phyloP scores from a whole-genome alignment of 2,329 filamentous ascomycete genomes.

The Hypoxylon sp. region DNA sequence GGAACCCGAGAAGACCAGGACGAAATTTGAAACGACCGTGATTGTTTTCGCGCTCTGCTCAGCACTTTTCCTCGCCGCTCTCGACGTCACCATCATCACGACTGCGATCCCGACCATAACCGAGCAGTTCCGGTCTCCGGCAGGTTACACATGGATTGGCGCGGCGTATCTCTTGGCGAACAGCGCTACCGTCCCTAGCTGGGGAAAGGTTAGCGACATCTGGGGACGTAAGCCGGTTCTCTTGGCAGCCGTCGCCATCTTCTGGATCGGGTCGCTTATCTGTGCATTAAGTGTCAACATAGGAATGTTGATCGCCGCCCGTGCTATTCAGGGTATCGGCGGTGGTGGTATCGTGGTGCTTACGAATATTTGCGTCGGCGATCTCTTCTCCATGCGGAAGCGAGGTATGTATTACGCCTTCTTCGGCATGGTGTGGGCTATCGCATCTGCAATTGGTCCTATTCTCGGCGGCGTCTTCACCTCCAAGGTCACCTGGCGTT shows the following conservation, averaged over 20 bases:
- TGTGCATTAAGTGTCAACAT: slow-evolving; percentile 67
- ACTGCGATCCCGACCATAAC: slow-evolving; percentile 78
- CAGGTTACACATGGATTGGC: slow-evolving; percentile 84
- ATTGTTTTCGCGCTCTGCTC: slow-evolving; percentile 55
- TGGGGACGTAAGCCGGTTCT: slow-evolving; percentile 71
- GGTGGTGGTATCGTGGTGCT: slow-evolving; percentile 72
- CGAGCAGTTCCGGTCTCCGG: slow-evolving; percentile 73
- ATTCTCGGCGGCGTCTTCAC: slow-evolving; percentile 79
- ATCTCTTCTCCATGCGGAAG: slow-evolving; percentile 67
- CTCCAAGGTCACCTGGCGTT: slow-evolving; percentile 73
- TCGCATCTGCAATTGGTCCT: slow-evolving; percentile 76
- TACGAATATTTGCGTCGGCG: slow-evolving; percentile 71
- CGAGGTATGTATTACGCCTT: slow-evolving; percentile 68
- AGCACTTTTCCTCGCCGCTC: slow-evolving; percentile 66
- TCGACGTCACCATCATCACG: slow-evolving; percentile 74
- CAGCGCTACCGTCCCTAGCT: slow-evolving; percentile 76
- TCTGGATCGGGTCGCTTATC: slow-evolving; percentile 69
- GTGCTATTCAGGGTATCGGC: slow-evolving; percentile 70
- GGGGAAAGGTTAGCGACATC: slow-evolving; percentile 75
- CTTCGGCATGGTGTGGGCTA: slow-evolving; percentile 72
- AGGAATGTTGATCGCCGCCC: slow-evolving; percentile 67
- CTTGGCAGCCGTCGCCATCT: slow-evolving; percentile 65
- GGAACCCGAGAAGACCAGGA: slow-evolving; percentile 46
- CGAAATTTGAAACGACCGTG: slow-evolving; percentile 50
- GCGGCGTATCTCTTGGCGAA: slow-evolving; percentile 80